Percentiles rank a stretch among this genome's conserved stretches.
Evolutionary conservation across 2,329 filamentous ascomycete genomes (phyloP).

Genomic region (Colletotrichum sp.): DNA sequence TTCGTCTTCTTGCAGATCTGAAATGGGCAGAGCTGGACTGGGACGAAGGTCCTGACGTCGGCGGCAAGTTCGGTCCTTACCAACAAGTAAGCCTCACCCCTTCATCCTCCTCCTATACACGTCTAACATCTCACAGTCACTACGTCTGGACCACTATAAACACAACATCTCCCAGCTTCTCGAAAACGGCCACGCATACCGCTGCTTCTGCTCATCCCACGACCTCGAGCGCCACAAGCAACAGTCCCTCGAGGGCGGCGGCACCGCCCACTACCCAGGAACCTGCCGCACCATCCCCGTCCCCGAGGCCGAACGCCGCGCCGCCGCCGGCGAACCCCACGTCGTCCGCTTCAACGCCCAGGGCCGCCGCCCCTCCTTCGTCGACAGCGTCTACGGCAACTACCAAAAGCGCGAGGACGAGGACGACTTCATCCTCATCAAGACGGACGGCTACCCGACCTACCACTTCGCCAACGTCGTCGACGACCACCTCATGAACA

Average conservation of each 20-base stretch:
- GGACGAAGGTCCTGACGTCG: slow-evolving; percentile 92
- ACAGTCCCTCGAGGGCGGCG: slow-evolving; percentile 59
- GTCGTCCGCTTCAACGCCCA: slow-evolving; percentile 78
- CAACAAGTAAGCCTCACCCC: slow-evolving; percentile 65
- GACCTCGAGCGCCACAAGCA: slow-evolving; percentile 72
- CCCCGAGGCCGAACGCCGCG: slow-evolving; percentile 74
- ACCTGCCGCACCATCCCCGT: slow-evolving; percentile 72
- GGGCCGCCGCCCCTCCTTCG: slow-evolving; percentile 64
- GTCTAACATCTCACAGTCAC: slow-evolving; percentile 60
- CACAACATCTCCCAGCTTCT: slow-evolving; percentile 74
- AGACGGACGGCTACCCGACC: slow-evolving; percentile 90
- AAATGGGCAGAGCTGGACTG: slow-evolving; percentile 88
- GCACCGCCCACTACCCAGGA: slow-evolving; percentile 58
- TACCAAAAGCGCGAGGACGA: slow-evolving; percentile 61
- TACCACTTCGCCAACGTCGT: slow-evolving; percentile 98
- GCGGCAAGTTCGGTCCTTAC: slow-evolving; percentile 85
- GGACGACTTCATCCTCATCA: slow-evolving; percentile 89
- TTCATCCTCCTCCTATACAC: not conserved
- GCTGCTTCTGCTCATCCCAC: slow-evolving; percentile 86
- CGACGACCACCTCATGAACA: slow-evolving; percentile 93
- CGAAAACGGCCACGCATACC: slow-evolving; percentile 77
- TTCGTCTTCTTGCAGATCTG: slow-evolving; percentile 78
- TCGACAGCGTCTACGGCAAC: slow-evolving; percentile 80
- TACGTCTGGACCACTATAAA: slow-evolving; percentile 76
- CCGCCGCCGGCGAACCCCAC: slow-evolving; percentile 71